Conservation (phyloP, 768 basidiomycete species). For the Phlegmacium glaucopus region DNA sequence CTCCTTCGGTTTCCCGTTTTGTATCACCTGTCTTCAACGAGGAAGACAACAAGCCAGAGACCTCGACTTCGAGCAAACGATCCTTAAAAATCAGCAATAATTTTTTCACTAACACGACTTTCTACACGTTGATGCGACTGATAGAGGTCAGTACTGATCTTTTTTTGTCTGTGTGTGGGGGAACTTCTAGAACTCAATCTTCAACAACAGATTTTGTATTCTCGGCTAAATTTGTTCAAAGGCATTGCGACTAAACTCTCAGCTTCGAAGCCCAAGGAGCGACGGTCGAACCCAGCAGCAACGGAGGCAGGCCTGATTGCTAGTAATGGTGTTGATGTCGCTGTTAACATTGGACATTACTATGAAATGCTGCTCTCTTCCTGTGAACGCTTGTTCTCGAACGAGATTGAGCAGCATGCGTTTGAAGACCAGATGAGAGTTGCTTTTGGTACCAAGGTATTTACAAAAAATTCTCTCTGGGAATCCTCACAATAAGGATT, state of each 20-base stretch:
- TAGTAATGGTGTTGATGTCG: slow-evolving; percentile 2
- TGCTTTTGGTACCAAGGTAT: slow-evolving; percentile 81
- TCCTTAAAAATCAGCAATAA: slow-evolving; percentile 43
- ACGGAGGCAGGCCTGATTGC: slow-evolving; percentile 2
- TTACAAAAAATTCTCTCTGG: not conserved
- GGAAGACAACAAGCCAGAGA: slow-evolving; percentile 34
- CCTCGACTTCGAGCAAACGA: slow-evolving; percentile 17
- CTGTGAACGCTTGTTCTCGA: slow-evolving; percentile 89
- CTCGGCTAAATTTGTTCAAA: slow-evolving; percentile 79
- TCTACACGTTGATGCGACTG: slow-evolving; percentile 82
- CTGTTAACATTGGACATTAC: slow-evolving; percentile 35
- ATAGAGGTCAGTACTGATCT: slow-evolving; percentile 61
- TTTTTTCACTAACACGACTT: slow-evolving; percentile 88
- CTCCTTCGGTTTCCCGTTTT: slow-evolving; percentile 56
- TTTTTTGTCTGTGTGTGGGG: not conserved
- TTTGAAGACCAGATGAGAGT: slow-evolving; percentile 92
- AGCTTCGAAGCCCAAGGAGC: slow-evolving; percentile 3
- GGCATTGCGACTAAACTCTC: slow-evolving; percentile 50
- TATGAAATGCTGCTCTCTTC: slow-evolving; percentile 84
- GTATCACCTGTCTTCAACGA: slow-evolving; percentile 59
- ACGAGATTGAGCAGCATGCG: slow-evolving; percentile 78
- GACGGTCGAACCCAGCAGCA: not conserved
- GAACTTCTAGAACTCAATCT: too few species aligned
- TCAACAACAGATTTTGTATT: slow-evolving; percentile 65
- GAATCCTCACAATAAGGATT: not conserved